These are phyloP conservation scores for Phytophthora ramorum DNA, from an alignment of 352 stramenopile species.

Conservation along the genomic window DNA sequence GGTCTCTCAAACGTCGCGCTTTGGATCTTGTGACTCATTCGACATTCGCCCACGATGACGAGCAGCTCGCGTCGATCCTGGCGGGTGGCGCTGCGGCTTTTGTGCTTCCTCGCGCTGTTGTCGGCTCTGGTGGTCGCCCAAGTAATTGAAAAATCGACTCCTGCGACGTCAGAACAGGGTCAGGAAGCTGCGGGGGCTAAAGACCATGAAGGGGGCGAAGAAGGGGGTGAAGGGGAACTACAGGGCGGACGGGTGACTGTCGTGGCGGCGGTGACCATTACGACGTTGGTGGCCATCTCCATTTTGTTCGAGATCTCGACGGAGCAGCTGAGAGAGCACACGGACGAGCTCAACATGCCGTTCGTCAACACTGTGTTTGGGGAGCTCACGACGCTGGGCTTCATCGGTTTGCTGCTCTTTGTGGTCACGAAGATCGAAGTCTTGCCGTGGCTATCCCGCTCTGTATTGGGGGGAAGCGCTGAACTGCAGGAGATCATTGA, in stretches of 20 bases:
- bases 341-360: slow-evolving; percentile 75
- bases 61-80: slow-evolving; percentile 6
- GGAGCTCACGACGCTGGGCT: slow-evolving; percentile 77
- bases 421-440: slow-evolving; percentile 73
- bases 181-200: background rate
- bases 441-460: slow-evolving; percentile 50
- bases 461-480: slow-evolving; percentile 45
- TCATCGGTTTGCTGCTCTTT: slow-evolving; percentile 71
- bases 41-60: slow-evolving; percentile 16
- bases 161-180: background rate
- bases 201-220: slow-evolving; percentile 4
- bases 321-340: slow-evolving; percentile 55
- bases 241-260: slow-evolving; percentile 39
- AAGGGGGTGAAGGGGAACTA: slow-evolving; percentile 7
- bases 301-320: slow-evolving; percentile 65
- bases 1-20: background rate
- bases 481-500: slow-evolving; percentile 82
- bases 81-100: slow-evolving; percentile 10
- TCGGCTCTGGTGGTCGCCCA: slow-evolving; percentile 32
- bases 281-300: slow-evolving; percentile 63
- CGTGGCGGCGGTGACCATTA: slow-evolving; percentile 63
- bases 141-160: slow-evolving; percentile 21
- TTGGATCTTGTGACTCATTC: slow-evolving; percentile 16
- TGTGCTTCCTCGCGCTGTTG: slow-evolving; percentile 25
- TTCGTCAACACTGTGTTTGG: slow-evolving; percentile 76